Evolutionary conservation across 2,329 filamentous ascomycete genomes (phyloP), one percentile per base, ranked within the genome.

Genomic region (Pyricularia sp.): DNA sequence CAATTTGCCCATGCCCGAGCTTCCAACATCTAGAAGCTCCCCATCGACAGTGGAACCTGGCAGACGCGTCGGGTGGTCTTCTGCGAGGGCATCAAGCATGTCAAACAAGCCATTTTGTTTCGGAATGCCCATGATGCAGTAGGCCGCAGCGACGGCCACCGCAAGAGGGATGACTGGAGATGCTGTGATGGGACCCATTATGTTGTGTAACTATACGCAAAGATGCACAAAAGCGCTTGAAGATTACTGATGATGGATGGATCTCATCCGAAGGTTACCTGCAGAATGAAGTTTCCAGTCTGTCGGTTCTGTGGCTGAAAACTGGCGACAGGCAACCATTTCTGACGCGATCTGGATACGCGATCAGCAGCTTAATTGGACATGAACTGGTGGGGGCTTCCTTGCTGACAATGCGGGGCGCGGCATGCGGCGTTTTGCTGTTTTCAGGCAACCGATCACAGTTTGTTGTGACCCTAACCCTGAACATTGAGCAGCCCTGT

Each of bases 1-100:
- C 67, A 66, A 28, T 67, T 68, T n/a, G 67, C 68, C 30, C 8
- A 44, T 1, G 4, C 8, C 26, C 5, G 49, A 10, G 22, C 33
- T 2, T 6, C 62, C 62, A 10, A 24, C 4, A 24, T 13, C 12
- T 2, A 22, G 3, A 19, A 64, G 62, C 30, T 22, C 30, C 16
- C 53, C 62, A 13, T 64, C 62, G 30, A 35, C 22, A 49, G 12
- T 24, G 19, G 30, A 30, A 30, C 53, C 30, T 3, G 62, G 49
- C 5, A 64, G 30, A 30, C 49, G 62, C 26, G 62, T 64, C 53
- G 62, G 62, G 53, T 44, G 10, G 8, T 30, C 53, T 12, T 28
- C 30, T 9, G 30, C 62, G 1, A 35, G 31, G 4, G 30, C 10
- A 6, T 19, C 53, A 16, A 59, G 9, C 26, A 59, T 28, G 28